Evolutionary conservation across 1,139 yeast genomes (phyloP), one percentile per base, ranked within the genome.

Genomic region (Magnusiomyces ingens): DNA sequence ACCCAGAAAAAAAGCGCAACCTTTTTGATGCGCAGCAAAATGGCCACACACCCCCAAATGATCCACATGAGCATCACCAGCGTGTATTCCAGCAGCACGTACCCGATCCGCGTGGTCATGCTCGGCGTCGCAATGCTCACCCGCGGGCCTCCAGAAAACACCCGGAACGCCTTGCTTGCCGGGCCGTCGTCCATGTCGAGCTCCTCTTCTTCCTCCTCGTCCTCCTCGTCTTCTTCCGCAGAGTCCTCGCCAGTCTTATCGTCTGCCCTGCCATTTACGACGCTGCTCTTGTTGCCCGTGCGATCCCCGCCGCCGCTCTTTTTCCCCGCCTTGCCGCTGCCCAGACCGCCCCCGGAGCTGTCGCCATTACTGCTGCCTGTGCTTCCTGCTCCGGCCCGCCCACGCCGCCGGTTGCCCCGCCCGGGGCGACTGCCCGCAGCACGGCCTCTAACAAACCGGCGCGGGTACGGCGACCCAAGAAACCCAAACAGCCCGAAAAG

Each of bases 41-140:
- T 62, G 52, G 80, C 82, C 38, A 83, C 90, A 10, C 81, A 67
- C 5, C 83, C 73, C 96, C 96, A 89, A 15, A 84, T 74, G 3
- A 78, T 60, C 78, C 95, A 81, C 60, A 89, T 73, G 2, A 80
- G 48, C 1, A 80, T 60, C n/a, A 86, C 84, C 52, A 89, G 83
- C n/a, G 67, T 48, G 60, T 74, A 74, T 62, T 82, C 86, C 37
- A 81, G 62, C 1, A 69, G 42, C 60, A 56, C 43, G 56, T 69
- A 70, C 15, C 55, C 52, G 19, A 48, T 13, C 17, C 38, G 40
- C n/a, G 29, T 13, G 18, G 42, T 12, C 13, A 49, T 2, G 18
- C 48, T 45, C 15, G 32, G 32, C 8, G 32, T 26, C 8, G 32
- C 32, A 38, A 18, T 18, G 4, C 19, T 38, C 10, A 8, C 10